Evolutionary conservation across 2,329 filamentous ascomycete species (phyloP).

Genomic region (Aureobasidium zeae): DNA sequence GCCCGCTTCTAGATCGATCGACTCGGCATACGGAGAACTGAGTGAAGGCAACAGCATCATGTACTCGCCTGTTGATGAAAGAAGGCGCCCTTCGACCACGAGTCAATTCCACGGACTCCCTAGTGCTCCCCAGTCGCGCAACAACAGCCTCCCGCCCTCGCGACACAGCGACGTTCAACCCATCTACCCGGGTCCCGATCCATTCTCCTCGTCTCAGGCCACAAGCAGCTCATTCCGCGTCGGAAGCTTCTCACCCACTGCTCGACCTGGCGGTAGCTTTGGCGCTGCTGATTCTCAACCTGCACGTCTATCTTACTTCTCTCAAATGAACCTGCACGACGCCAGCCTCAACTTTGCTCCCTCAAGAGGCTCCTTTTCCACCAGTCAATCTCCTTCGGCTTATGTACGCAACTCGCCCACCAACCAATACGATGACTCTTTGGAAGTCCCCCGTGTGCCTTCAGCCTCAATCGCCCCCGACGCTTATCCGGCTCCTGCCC

Average conservation of each 20-base stretch:
- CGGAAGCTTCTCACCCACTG: slow-evolving; percentile 18
- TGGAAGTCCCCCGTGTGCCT: slow-evolving; percentile 18
- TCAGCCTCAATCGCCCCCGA: neutral
- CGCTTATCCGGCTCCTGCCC: neutral
- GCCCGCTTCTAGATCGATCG: slow-evolving; percentile 9
- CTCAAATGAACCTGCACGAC: slow-evolving; percentile 32
- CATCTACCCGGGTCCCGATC: slow-evolving; percentile 23
- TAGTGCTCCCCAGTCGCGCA: slow-evolving; percentile 42
- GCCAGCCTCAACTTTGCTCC: slow-evolving; percentile 24
- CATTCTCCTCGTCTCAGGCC: slow-evolving; percentile 20
- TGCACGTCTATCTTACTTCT: slow-evolving; percentile 16
- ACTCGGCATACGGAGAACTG: slow-evolving; percentile 14
- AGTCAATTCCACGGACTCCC: slow-evolving; percentile 27
- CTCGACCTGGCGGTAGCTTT: slow-evolving; percentile 7
- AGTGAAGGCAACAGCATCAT: neutral
- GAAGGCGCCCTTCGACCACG: slow-evolving; percentile 24
- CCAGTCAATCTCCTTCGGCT: neutral
- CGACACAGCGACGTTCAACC: slow-evolving; percentile 39
- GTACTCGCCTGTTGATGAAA: slow-evolving; percentile 18
- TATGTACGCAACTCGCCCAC: slow-evolving; percentile 1
- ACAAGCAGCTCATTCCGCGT: slow-evolving; percentile 26
- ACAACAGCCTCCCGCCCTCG: slow-evolving; percentile 48
- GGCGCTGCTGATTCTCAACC: slow-evolving; percentile 5
- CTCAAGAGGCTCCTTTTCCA: neutral
- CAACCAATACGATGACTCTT: slow-evolving; percentile 17